Conservation (phyloP, 345 rosid genomes). For the Abelmoschus esculentus region DNA sequence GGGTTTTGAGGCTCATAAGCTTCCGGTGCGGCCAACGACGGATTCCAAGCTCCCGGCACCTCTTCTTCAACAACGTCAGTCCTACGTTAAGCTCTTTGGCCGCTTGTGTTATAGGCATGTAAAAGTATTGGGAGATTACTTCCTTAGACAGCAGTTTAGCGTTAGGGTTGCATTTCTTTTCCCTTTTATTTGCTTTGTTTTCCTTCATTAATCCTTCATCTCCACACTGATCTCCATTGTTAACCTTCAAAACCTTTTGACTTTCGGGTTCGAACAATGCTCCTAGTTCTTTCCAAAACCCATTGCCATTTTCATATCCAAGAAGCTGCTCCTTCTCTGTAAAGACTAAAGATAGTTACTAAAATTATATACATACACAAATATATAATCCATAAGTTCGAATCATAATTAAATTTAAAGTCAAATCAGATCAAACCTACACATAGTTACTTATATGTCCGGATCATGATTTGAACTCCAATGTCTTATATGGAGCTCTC, state of each 20-base stretch:
- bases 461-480: too few relatives aligned
- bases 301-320: constrained; percentile 13
- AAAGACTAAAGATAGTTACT: neutral
- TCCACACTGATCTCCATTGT: neutral
- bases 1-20: constrained; percentile 43
- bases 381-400: neutral
- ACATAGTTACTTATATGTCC: too few relatives aligned
- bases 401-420: neutral
- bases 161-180: neutral
- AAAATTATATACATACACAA: neutral
- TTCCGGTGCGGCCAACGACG: constrained; percentile 29
- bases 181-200: constrained; percentile 8
- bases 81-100: constrained; percentile 60
- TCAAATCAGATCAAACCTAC: too few relatives aligned
- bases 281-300: constrained; percentile 26
- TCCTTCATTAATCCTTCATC: constrained; percentile 13
- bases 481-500: too few relatives aligned
- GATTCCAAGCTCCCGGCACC: constrained; percentile 4
- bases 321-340: constrained; percentile 5
- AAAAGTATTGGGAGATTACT: constrained; percentile 29
- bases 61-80: constrained; percentile 53
- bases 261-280: constrained; percentile 16
- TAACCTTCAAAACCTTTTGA: neutral
- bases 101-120: constrained; percentile 61
- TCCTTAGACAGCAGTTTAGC: constrained; percentile 29